phyloP scores from a whole-genome alignment of 352 stramenopile genomes.

The Blastocystis sp. region DNA sequence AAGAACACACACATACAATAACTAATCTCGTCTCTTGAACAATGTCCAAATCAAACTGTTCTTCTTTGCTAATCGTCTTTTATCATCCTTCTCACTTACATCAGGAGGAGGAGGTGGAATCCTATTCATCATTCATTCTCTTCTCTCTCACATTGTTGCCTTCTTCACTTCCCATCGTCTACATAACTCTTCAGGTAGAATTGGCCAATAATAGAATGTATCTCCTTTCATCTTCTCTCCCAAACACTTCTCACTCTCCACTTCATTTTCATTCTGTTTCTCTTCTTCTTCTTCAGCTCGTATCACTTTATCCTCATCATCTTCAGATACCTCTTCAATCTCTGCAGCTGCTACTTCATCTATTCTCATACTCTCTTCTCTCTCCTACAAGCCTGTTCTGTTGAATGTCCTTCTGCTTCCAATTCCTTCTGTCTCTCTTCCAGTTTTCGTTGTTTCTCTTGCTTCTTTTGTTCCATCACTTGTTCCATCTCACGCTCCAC shows the following conservation, averaged over 20 bases:
- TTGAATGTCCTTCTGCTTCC: not conserved
- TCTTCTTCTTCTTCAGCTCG: not conserved
- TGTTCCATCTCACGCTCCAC: not conserved
- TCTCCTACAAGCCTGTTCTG: not conserved
- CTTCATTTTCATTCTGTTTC: not conserved
- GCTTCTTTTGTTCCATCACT: not conserved
- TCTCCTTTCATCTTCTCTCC: not conserved
- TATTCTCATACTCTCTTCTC: not conserved
- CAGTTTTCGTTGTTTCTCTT: not conserved
- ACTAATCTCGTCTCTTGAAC: not conserved
- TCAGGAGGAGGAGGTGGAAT: constrained; percentile 5
- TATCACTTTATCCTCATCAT: not conserved
- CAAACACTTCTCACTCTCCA: not conserved
- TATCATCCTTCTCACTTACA: not conserved
- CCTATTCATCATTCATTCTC: not conserved
- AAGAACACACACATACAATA: no score
- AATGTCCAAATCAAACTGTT: not conserved
- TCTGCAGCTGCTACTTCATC: not conserved
- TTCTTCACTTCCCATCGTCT: not conserved
- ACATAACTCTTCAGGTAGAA: not conserved
- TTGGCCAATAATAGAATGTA: constrained; percentile 17
- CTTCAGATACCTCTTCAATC: not conserved
- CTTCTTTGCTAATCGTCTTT: not conserved
- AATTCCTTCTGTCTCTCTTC: not conserved
- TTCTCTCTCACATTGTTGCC: not conserved